phyloP scores from a whole-genome alignment of 495 filamentous ascomycete species.

The Sabuloglossum arenarium region DNA sequence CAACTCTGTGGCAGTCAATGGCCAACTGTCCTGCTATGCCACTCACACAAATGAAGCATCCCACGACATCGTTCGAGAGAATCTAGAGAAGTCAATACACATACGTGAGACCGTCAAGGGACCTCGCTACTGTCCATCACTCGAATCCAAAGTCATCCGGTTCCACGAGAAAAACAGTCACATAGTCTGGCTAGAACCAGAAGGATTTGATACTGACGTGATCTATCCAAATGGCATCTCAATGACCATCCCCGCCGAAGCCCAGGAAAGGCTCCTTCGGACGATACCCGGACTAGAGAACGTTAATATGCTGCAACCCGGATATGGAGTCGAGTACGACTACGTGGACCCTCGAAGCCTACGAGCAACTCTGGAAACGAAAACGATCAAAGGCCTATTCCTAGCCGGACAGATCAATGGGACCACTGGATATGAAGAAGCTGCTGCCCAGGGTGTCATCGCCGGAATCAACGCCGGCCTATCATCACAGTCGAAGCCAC shows the following conservation, averaged over 20 bases:
- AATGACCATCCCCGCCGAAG: slow-evolving; percentile 81
- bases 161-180: slow-evolving; percentile 63
- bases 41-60: slow-evolving; percentile 68
- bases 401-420: slow-evolving; percentile 96
- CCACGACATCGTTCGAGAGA: slow-evolving; percentile 68
- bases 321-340: slow-evolving; percentile 97
- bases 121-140: slow-evolving; percentile 82
- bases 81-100: slow-evolving; percentile 83
- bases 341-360: slow-evolving; percentile 89
- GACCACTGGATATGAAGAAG: slow-evolving; percentile 95
- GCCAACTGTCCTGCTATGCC: slow-evolving; percentile 65
- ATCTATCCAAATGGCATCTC: slow-evolving; percentile 95
- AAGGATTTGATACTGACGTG: slow-evolving; percentile 77
- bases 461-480: slow-evolving; percentile 88
- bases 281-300: slow-evolving; percentile 77
- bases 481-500: slow-evolving; percentile 37
- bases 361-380: slow-evolving; percentile 76
- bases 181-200: slow-evolving; percentile 89
- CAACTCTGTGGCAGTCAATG: slow-evolving; percentile 44
- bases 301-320: slow-evolving; percentile 82
- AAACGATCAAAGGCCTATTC: slow-evolving; percentile 73
- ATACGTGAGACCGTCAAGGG: slow-evolving; percentile 91
- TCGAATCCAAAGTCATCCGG: slow-evolving; percentile 85
- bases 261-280: slow-evolving; percentile 63
- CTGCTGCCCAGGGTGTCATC: slow-evolving; percentile 78